These are phyloP conservation scores for Colletotrichum lentis DNA, from an alignment of 2,329 filamentous ascomycete species.

Conservation along the genomic window DNA sequence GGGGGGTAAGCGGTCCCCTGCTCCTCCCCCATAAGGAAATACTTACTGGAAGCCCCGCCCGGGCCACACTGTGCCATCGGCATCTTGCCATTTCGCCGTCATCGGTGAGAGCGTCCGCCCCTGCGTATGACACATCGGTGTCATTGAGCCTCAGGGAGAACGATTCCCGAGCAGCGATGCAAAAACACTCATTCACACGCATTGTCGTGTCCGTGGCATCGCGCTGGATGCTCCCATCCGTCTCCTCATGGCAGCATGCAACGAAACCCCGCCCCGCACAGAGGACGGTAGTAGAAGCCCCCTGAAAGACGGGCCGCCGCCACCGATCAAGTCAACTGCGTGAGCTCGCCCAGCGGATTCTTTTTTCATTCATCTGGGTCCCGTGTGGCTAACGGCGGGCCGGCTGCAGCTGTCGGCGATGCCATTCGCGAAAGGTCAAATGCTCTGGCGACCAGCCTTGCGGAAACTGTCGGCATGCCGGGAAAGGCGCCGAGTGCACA, in stretches of 20 bases:
- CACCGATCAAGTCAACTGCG: slow-evolving; percentile 39
- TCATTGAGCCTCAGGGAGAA: background rate
- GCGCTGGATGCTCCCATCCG: slow-evolving; percentile 10
- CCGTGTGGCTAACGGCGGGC: slow-evolving; percentile 37
- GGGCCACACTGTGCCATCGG: slow-evolving; percentile 25
- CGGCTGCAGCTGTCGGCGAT: slow-evolving; percentile 42
- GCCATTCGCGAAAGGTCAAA: slow-evolving; percentile 48
- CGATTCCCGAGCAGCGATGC: background rate
- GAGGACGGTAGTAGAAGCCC: slow-evolving; percentile 26
- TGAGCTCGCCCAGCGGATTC: background rate
- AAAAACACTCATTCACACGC: background rate
- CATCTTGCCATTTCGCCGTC: slow-evolving; percentile 37
- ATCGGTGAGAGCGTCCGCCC: slow-evolving; percentile 18
- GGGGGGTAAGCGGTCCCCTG: slow-evolving; percentile 6
- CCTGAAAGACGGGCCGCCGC: slow-evolving; percentile 33
- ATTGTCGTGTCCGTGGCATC: slow-evolving; percentile 5
- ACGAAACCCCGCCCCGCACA: slow-evolving; percentile 30
- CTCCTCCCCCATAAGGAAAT: slow-evolving; percentile 18
- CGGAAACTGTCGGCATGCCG: slow-evolving; percentile 46
- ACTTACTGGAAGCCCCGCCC: background rate
- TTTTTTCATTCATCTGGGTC: too few relatives aligned
- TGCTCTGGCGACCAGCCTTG: slow-evolving; percentile 48
- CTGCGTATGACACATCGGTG: slow-evolving; percentile 23
- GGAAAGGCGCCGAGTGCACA: slow-evolving; percentile 44
- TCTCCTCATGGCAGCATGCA: slow-evolving; percentile 28